Evolutionary conservation across 495 filamentous ascomycete genomes (phyloP), one percentile per base, ranked within the genome.

Genomic region (Rusavskia elegans): DNA sequence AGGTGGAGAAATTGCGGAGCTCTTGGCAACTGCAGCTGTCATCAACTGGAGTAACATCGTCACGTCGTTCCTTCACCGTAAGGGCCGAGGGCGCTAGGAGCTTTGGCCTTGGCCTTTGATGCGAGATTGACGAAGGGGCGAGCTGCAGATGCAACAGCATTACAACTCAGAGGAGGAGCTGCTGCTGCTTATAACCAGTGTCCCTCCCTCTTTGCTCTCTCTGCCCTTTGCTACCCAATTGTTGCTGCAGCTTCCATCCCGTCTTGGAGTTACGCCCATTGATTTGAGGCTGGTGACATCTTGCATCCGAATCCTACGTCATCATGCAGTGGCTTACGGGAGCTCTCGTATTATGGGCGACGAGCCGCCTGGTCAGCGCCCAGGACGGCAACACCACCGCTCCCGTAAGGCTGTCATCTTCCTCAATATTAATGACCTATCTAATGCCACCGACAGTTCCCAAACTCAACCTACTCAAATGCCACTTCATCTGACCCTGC

Each of bases 371-470:
- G 2, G 27, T 59, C 17, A 36, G 32, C 25, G 38, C 37, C 20
- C 56, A 61, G 19, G 53, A 55, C 46, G 50, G 53, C 6, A 61
- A 61, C 53, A 49, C 30, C 39, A 52, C 59, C 46, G 56, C 56
- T 17, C 56, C 59, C 11, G 50, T 52, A 52, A 23, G 50, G 49
- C 29, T 50, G 13, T 9, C 13, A 37, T 35, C 8, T 10, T 14
- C 32, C 10, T 27, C 14, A 38, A 8, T 23, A 1, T 7, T 8
- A 40, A 40, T 17, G 3, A 39, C 19, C 3, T 29, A 23, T 9
- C 13, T 44, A 5, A 44, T 16, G 6, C 32, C 32, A 35, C 10
- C 30, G 2, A 52, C 20, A 52, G 50, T 61, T 46, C 32, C 59
- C 59, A 3, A 48, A 38, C 25, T 50, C 59, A 16, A 58, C 56